Evolutionary conservation across 495 filamentous ascomycete genomes (phyloP).

Genomic region (Cetradonia linearis): DNA sequence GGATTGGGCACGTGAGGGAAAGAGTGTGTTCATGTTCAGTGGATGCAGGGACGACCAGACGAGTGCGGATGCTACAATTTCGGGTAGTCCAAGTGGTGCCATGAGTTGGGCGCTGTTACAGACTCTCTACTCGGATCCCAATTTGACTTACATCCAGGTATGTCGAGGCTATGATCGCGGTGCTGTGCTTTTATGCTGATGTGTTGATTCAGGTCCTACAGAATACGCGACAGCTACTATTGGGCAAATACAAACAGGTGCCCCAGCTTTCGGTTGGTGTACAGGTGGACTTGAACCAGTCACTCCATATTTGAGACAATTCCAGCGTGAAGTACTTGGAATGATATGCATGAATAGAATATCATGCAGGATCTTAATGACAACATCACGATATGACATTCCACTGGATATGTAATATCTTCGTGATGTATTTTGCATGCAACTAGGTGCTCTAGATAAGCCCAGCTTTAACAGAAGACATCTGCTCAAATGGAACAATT

Average conservation of each 20-base stretch:
- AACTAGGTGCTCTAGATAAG: background rate
- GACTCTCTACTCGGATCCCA: slow-evolving; percentile 38
- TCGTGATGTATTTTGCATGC: background rate
- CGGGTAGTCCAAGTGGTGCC: slow-evolving; percentile 35
- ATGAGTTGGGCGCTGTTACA: slow-evolving; percentile 52
- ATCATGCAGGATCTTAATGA: background rate
- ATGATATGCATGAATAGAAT: background rate
- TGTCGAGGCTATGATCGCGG: background rate
- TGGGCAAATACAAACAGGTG: slow-evolving; percentile 43
- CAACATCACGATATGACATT: background rate
- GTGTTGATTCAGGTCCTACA: slow-evolving; percentile 32
- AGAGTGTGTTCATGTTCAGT: slow-evolving; percentile 50
- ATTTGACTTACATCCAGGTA: slow-evolving; percentile 45
- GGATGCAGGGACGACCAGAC: slow-evolving; percentile 53
- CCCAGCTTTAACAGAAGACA: too few species aligned
- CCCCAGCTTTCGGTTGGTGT: slow-evolving; percentile 43
- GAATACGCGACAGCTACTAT: slow-evolving; percentile 38
- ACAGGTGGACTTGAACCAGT: slow-evolving; percentile 36
- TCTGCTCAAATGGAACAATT: too few species aligned
- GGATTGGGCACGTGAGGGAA: slow-evolving; percentile 42
- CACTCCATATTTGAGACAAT: slow-evolving; percentile 5
- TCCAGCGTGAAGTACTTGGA: too few species aligned
- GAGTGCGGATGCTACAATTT: slow-evolving; percentile 47
- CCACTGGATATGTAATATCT: background rate
- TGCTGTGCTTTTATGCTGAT: background rate